Conservation (phyloP, 345 rosid genomes). For the Gossypium bickii region DNA sequence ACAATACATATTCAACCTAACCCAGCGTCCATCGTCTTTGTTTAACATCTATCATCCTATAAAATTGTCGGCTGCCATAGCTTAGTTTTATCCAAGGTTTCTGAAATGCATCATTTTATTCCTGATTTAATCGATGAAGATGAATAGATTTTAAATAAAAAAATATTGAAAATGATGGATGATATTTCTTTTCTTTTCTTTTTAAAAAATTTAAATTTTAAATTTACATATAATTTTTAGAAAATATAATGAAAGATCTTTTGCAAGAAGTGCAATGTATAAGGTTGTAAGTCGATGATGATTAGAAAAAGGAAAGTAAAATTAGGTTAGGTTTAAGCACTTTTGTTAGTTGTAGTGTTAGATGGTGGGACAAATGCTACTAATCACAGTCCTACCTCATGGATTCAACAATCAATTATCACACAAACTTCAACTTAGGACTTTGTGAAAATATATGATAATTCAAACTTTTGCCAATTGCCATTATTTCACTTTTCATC, state of each 20-base stretch:
- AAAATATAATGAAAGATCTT: no score
- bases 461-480: neutral
- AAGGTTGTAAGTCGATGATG: neutral
- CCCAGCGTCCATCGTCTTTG: neutral
- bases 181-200: no score
- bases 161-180: no score
- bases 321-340: neutral
- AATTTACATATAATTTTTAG: neutral
- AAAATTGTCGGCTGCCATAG: no score
- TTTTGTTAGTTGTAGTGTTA: constrained; percentile 15
- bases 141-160: no score
- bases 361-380: constrained; percentile 8
- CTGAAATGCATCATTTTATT: no score
- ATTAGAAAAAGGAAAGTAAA: constrained; percentile 1
- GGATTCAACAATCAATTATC: neutral
- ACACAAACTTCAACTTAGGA: neutral
- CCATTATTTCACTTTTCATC: neutral
- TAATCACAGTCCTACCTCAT: neutral
- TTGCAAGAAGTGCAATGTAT: neutral
- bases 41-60: neutral
- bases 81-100: no score
- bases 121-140: no score
- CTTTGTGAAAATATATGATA: neutral
- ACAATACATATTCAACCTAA: neutral
- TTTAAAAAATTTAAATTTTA: no score